A percentile compares a stretch with the other conserved stretches of the same genome.
Conservation (phyloP, 2,329 filamentous ascomycete species). For the Fusarium begoniae region DNA sequence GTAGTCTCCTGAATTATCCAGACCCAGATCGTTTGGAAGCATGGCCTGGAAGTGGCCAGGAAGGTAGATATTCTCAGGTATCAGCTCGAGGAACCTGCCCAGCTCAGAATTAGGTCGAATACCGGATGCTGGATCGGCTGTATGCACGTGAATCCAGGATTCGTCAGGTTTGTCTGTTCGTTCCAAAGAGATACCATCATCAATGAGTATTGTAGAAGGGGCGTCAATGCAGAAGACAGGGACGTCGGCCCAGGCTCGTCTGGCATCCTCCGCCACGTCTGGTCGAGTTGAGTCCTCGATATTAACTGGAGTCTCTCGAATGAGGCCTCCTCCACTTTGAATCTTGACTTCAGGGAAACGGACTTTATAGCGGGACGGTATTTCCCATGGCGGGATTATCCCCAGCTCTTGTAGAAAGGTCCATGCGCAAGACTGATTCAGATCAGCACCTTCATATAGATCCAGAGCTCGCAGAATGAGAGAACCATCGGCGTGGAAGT, state of each 20-base stretch:
- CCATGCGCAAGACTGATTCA: conserved; percentile 60
- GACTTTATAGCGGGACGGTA: conserved; percentile 69
- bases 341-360: conserved; percentile 61
- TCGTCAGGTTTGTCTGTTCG: conserved; percentile 60
- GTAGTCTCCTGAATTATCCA: conserved; percentile 43
- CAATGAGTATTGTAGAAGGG: conserved; percentile 73
- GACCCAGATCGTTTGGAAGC: conserved; percentile 56
- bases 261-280: conserved; percentile 59
- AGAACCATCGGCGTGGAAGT: conserved; percentile 69
- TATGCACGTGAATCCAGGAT: conserved; percentile 81
- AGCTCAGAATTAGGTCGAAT: conserved; percentile 68
- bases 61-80: conserved; percentile 68
- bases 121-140: conserved; percentile 80
- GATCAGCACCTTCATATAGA: conserved; percentile 62
- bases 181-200: conserved; percentile 81
- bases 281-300: conserved; percentile 48
- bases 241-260: conserved; percentile 66
- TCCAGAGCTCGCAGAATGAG: conserved; percentile 69
- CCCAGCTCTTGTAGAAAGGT: conserved; percentile 81
- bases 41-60: conserved; percentile 67
- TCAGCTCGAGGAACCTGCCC: conserved; percentile 68
- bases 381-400: conserved; percentile 75
- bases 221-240: conserved; percentile 79
- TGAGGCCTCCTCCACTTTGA: conserved; percentile 54
- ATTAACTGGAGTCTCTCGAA: conserved; percentile 46